Conservation (phyloP, 345 rosid species). For the Gossypium mustelinum region DNA sequence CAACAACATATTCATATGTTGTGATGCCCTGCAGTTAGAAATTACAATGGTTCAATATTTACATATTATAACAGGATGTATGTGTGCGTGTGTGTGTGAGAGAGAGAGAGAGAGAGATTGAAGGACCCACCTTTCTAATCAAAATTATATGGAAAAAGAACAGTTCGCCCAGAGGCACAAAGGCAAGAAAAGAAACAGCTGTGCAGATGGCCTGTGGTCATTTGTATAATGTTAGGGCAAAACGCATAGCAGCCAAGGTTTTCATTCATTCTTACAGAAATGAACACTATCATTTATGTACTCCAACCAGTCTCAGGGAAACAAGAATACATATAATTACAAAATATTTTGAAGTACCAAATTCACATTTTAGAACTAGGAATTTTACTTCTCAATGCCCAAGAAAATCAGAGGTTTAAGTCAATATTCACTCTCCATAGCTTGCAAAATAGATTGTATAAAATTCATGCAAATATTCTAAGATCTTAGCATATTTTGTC, state of each 20-base stretch:
- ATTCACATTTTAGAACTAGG: neutral
- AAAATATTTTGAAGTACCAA: neutral
- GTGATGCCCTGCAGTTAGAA: slow-evolving; percentile 69
- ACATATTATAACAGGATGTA: slow-evolving; percentile 5
- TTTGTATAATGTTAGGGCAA: slow-evolving; percentile 6
- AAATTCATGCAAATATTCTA: neutral
- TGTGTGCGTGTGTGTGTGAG: no score
- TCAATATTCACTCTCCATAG: neutral
- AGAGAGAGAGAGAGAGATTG: neutral
- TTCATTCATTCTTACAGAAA: slow-evolving; percentile 1
- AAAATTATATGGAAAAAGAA: slow-evolving; percentile 88
- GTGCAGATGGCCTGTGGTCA: slow-evolving; percentile 72
- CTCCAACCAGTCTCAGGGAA: neutral
- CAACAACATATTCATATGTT: slow-evolving; percentile 88
- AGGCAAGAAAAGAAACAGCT: slow-evolving; percentile 69
- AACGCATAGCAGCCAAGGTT: neutral
- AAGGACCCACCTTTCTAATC: slow-evolving; percentile 61
- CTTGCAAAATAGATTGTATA: neutral
- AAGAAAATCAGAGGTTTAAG: neutral
- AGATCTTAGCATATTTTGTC: neutral
- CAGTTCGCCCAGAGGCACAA: slow-evolving; percentile 79
- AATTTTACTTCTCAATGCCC: neutral
- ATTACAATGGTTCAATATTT: slow-evolving; percentile 4
- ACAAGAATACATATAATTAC: neutral
- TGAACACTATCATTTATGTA: neutral